phyloP scores from a whole-genome alignment of 225 moss, liverwort and hornwort species.

The Bryoerythrophyllum caledonicum region DNA sequence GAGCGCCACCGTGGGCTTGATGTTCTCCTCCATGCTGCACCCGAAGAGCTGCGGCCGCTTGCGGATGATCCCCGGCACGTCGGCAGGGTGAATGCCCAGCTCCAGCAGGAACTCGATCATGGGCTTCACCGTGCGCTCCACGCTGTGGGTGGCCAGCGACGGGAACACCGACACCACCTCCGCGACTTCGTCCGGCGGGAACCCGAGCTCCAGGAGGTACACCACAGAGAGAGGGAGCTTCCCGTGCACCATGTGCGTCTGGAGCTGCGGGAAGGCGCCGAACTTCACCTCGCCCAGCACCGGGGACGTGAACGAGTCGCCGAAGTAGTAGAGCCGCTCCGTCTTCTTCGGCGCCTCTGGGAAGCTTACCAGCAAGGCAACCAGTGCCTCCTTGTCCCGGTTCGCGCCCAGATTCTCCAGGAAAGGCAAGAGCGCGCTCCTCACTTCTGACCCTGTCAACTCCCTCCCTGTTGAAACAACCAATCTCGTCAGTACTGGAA shows the following conservation, averaged over 20 bases:
- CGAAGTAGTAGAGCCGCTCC: slow-evolving; percentile 11
- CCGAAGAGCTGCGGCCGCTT: slow-evolving; percentile 79
- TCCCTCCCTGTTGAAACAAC: slow-evolving; percentile 41
- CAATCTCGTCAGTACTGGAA: neutral
- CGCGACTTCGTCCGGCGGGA: slow-evolving; percentile 46
- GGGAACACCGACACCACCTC: slow-evolving; percentile 54
- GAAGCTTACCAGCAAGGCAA: slow-evolving; percentile 49
- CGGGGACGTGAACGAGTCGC: slow-evolving; percentile 39
- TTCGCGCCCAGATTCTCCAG: slow-evolving; percentile 54
- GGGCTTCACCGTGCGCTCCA: slow-evolving; percentile 59
- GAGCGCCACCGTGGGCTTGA: slow-evolving; percentile 62
- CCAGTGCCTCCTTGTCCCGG: slow-evolving; percentile 41
- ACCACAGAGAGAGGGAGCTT: slow-evolving; percentile 58
- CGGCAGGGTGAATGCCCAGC: slow-evolving; percentile 45
- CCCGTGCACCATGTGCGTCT: slow-evolving; percentile 49
- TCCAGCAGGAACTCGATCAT: slow-evolving; percentile 49
- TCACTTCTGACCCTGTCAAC: slow-evolving; percentile 58
- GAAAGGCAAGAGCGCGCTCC: slow-evolving; percentile 49
- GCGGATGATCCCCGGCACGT: slow-evolving; percentile 52
- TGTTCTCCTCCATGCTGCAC: slow-evolving; percentile 72
- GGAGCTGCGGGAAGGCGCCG: slow-evolving; percentile 40
- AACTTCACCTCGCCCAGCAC: slow-evolving; percentile 42
- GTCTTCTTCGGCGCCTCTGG: slow-evolving; percentile 42
- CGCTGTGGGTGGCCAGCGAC: slow-evolving; percentile 57
- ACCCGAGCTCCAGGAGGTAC: slow-evolving; percentile 66